Evolutionary conservation across 768 basidiomycete species (phyloP).

Genomic region (Termitomyces sp.): DNA sequence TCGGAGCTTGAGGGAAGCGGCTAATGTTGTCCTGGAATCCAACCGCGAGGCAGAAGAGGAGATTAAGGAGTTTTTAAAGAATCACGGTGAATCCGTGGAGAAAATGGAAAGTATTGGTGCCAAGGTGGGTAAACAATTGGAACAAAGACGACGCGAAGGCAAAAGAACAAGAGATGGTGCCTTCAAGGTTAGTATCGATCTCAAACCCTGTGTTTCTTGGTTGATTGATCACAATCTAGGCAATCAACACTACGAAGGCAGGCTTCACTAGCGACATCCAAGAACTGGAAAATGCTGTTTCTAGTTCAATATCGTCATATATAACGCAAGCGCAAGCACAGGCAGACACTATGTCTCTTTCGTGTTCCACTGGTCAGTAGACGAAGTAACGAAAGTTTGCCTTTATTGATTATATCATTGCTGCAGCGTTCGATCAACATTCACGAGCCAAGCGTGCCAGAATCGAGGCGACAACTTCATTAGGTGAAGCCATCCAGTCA

Average conservation of each 20-base stretch:
- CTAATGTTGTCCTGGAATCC: conserved; percentile 50
- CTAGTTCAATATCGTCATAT: conserved; percentile 49
- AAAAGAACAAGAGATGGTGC: conserved; percentile 58
- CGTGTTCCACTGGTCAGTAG: conserved; percentile 44
- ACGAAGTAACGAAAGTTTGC: no score
- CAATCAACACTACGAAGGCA: conserved; percentile 36
- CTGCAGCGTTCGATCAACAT: conserved; percentile 59
- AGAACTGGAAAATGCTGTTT: conserved; percentile 42
- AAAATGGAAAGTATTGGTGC: conserved; percentile 39
- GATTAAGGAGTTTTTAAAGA: conserved; percentile 44
- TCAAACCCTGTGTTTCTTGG: not conserved
- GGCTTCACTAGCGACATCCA: conserved; percentile 41
- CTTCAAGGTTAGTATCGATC: conserved; percentile 45
- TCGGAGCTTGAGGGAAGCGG: conserved; percentile 56
- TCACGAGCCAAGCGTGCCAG: conserved; percentile 66
- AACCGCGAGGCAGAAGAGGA: conserved; percentile 57
- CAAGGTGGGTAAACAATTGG: conserved; percentile 39
- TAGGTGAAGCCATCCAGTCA: conserved; percentile 49
- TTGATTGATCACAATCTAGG: conserved; percentile 31
- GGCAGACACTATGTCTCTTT: conserved; percentile 40
- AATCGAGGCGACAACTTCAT: conserved; percentile 51
- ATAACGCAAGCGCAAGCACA: conserved; percentile 51
- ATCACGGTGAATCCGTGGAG: conserved; percentile 47
- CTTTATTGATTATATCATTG: not conserved
- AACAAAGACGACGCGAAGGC: conserved; percentile 47